Evolutionary conservation across 2,329 filamentous ascomycete genomes (phyloP).

Genomic region (Microthyrium microscopicum): DNA sequence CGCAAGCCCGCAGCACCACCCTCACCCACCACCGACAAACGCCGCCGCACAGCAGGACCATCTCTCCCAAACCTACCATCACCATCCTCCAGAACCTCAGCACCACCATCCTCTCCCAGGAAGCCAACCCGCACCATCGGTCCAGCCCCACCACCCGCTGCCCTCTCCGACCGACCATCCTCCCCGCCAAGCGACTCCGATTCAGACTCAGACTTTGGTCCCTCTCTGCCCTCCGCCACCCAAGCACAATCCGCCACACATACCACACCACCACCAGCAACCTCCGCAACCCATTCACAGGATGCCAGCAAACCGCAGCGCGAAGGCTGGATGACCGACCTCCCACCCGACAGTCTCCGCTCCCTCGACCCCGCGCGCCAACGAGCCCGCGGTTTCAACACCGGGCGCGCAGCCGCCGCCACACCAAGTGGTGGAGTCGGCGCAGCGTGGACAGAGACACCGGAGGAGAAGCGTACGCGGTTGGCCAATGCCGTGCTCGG

Average conservation of each 20-base stretch:
- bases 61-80: too few species aligned
- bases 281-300: too few species aligned
- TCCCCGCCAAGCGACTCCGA: constrained; percentile 18
- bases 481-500: constrained; percentile 72
- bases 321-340: too few species aligned
- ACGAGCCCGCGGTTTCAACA: constrained; percentile 73
- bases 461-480: constrained; percentile 68
- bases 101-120: too few species aligned
- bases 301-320: too few species aligned
- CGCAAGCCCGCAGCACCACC: neutral
- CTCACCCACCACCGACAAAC: constrained; percentile 25
- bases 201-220: constrained; percentile 13
- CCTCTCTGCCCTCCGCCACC: constrained; percentile 7
- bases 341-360: too few species aligned
- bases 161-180: constrained; percentile 28
- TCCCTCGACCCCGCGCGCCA: too few species aligned
- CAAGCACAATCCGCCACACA: too few species aligned
- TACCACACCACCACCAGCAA: too few species aligned
- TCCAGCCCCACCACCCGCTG: constrained; percentile 31
- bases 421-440: constrained; percentile 28
- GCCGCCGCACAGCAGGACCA: constrained; percentile 37
- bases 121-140: constrained; percentile 37
- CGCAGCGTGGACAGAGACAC: constrained; percentile 77
- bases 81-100: constrained; percentile 24
- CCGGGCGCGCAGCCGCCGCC: constrained; percentile 41